Percentiles rank a stretch among this genome's conserved stretches.
Conservation (phyloP, 805 yeast species). For the Maudiozyma saulgeensis region DNA sequence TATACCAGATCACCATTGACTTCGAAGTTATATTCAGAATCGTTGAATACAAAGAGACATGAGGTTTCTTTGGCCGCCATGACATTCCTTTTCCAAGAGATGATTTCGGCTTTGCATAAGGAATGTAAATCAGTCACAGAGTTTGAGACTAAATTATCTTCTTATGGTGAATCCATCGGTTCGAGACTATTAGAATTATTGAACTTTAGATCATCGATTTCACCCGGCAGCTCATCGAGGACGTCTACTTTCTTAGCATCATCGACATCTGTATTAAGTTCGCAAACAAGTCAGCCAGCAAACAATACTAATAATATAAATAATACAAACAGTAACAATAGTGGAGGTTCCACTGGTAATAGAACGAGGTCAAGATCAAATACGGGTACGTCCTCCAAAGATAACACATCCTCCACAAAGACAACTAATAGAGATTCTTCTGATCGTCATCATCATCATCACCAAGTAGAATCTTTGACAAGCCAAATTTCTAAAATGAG, state of each 20-base stretch:
- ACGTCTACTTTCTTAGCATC: conserved; percentile 12
- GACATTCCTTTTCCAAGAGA: conserved; percentile 62
- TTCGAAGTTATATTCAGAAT: conserved; percentile 16
- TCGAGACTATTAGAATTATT: conserved; percentile 55
- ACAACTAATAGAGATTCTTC: not conserved
- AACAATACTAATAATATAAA: not conserved
- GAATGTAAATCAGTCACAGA: conserved; percentile 57
- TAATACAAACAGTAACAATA: not conserved
- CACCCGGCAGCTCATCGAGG: conserved; percentile 13
- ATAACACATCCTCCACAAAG: not conserved
- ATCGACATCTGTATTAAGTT: not conserved
- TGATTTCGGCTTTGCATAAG: conserved; percentile 52
- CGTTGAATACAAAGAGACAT: conserved; percentile 15
- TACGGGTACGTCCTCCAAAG: conserved; percentile 2
- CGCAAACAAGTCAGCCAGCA: not conserved
- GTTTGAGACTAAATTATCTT: conserved; percentile 49
- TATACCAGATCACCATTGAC: conserved; percentile 3
- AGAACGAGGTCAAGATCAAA: not conserved
- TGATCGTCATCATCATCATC: conserved; percentile 3
- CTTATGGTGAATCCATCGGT: conserved; percentile 73
- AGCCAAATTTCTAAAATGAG: conserved; percentile 19
- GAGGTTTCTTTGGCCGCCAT: conserved; percentile 63
- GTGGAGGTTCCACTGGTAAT: not conserved
- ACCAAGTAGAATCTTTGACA: conserved; percentile 14
- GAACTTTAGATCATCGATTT: conserved; percentile 25